Conservation (phyloP, 1,284 basidiomycete genomes). For the Chalciporus sp. region DNA sequence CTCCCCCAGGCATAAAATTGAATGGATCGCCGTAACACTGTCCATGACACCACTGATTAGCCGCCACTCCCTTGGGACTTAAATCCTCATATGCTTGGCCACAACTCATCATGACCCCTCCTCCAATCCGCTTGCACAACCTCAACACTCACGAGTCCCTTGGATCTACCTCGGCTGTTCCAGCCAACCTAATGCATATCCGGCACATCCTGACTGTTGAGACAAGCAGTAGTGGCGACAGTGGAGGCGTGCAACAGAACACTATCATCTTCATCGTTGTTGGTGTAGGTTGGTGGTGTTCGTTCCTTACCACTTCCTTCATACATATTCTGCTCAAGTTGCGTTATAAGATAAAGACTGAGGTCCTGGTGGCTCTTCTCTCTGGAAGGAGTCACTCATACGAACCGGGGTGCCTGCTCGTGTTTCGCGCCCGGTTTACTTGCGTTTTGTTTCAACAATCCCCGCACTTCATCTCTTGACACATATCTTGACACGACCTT, state of each 20-base stretch:
- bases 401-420: neutral
- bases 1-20: neutral
- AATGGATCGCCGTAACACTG: neutral
- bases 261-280: conserved; percentile 30
- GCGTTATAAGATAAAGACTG: neutral
- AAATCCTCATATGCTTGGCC: conserved; percentile 11
- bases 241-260: conserved; percentile 10
- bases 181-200: conserved; percentile 7
- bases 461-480: neutral
- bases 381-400: neutral
- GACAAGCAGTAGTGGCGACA: neutral
- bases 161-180: conserved; percentile 1
- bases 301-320: conserved; percentile 7
- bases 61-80: conserved; percentile 19
- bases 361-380: neutral
- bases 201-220: conserved; percentile 5
- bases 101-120: conserved; percentile 12
- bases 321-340: conserved; percentile 2
- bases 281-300: conserved; percentile 31
- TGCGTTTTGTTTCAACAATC: neutral
- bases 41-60: conserved; percentile 9
- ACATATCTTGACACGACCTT: neutral
- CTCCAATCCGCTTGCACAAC: conserved; percentile 4
- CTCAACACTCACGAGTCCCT: conserved; percentile 1
- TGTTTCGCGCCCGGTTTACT: neutral